phyloP scores from a whole-genome alignment of 805 yeast genomes.

The Nakazawaea ernobii region DNA sequence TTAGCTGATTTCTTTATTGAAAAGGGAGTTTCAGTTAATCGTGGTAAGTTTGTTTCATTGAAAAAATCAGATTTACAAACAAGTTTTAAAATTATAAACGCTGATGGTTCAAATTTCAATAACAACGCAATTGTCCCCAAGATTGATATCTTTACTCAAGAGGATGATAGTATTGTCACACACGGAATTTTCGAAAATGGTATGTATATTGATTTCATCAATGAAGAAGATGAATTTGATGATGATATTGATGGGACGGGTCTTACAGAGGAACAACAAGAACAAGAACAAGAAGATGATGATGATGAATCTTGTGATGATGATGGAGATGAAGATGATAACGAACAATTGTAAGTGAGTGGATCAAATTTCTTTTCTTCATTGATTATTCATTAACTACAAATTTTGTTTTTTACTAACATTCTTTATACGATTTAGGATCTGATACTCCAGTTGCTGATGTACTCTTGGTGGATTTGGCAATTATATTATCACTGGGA shows the following conservation, averaged over 20 bases:
- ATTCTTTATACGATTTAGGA: too few relatives aligned
- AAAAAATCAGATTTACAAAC: slow-evolving; percentile 36
- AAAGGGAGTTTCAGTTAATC: slow-evolving; percentile 39
- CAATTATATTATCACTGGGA: too few relatives aligned
- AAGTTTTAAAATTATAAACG: slow-evolving; percentile 34
- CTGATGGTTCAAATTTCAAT: slow-evolving; percentile 33
- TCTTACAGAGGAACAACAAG: background rate
- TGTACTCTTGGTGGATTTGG: too few relatives aligned
- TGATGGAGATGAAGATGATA: background rate
- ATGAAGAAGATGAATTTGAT: slow-evolving; percentile 1
- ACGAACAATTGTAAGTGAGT: background rate
- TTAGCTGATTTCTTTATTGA: slow-evolving; percentile 38
- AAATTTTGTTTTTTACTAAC: too few relatives aligned
- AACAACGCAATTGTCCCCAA: slow-evolving; percentile 6
- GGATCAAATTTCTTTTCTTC: background rate
- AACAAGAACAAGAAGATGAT: background rate
- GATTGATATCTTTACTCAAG: background rate
- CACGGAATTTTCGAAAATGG: slow-evolving; percentile 6
- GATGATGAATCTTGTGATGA: background rate
- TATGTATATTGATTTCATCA: slow-evolving; percentile 4
- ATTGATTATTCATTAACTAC: background rate
- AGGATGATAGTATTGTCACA: background rate
- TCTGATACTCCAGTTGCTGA: too few relatives aligned
- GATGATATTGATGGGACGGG: background rate
- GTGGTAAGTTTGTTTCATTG: slow-evolving; percentile 47